Evolutionary conservation across 1,284 basidiomycete species (phyloP), one percentile per base, ranked within the genome.

Genomic region (Cronartium quercuum): DNA sequence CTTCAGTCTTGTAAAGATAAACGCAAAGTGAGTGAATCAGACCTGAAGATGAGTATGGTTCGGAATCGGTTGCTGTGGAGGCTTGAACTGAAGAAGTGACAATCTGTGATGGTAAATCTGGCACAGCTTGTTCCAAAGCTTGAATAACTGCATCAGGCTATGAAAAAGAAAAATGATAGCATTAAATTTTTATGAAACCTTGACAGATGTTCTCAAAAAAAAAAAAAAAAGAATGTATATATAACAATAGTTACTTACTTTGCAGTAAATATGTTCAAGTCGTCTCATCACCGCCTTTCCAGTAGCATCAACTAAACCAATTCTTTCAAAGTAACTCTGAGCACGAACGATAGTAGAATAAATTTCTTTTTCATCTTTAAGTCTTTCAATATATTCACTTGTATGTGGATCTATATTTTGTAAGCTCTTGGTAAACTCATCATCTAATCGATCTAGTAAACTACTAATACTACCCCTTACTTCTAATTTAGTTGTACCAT

Each of bases 361-460:
- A 41, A 98, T 87, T 42, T 89, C 88, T 80, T 94, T 92, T 84
- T 98, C 96, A 82, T 98, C 94, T 83, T 93, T 91, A 75, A 97
- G 84, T 68, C 94, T 87, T 81, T 97, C 95, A 70, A 99, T 91
- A 82, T 99, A 99, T 83, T 99, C 96, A 66, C 92, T 92, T 4
- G 96, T 93, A 82, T 98, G 96, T 15, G 96, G 95, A 81, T 99
- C 96, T 78, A 97, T 94, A 82, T 98, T 93, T 86, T 98, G 96
- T 68, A 99, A 84, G 80, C 92, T 95, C 83, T 92, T 92, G 67
- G 93, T 98, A 83, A 99, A 98, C 84, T 99, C 96, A 80, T 98
- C 96, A 82, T 98, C 96, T 68, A 99, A 84, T 76, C 95, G 89
- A 83, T 99, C 96, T 66, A 99, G 87, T 80, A 97, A 92, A 81